Evolutionary conservation across 495 filamentous ascomycete genomes (phyloP), one percentile per base, ranked within the genome.

Genomic region (Usnea hakonensis): DNA sequence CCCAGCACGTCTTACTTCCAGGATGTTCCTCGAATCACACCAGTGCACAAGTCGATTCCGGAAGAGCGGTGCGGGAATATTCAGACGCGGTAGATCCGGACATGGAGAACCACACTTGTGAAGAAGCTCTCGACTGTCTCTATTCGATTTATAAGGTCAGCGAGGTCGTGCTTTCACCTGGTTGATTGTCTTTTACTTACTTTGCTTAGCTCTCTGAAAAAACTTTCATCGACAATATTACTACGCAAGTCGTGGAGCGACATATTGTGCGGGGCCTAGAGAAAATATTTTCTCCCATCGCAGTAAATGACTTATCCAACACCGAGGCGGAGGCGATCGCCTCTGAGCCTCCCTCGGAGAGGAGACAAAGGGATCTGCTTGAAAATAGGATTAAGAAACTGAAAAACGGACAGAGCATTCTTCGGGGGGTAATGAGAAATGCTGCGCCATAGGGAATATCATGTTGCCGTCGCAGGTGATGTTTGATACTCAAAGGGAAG

Each of bases 91-190:
- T 58, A 36, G 65, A 69, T 55, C 58, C 60, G 10, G 60, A 74
- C 55, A 75, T 75, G 71, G 69, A 73, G 17, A 64, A 65, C 13
- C 62, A 69, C 50, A 71, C 64, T 53, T 75, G 69, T 63, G 64
- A 68, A 44, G 71, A 70, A 35, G 71, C 67, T 50, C 58, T 75
- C 0, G 69, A 73, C 64, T 71, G 69, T 55, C 57, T 74, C 6
- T 57, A 68, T 58, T 63, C 72, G 4, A 73, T 73, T 58, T 75
- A 74, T 64, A 73, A 75, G 55, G 73, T 74, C 32, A 61, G 57
- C 9, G 13, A 17, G 44, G 50, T 41, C 48, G 16, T 44, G 0
- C 17, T 23, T 36, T 26, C 48, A 23, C 48, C 48, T 52, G 48
- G 48, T 52, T 23, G 17, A 48, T 48, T 48, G 1, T 48, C 10